Base-by-base conservation (phyloP, 768 basidiomycete species). In the Kwoniella europaea region DNA sequence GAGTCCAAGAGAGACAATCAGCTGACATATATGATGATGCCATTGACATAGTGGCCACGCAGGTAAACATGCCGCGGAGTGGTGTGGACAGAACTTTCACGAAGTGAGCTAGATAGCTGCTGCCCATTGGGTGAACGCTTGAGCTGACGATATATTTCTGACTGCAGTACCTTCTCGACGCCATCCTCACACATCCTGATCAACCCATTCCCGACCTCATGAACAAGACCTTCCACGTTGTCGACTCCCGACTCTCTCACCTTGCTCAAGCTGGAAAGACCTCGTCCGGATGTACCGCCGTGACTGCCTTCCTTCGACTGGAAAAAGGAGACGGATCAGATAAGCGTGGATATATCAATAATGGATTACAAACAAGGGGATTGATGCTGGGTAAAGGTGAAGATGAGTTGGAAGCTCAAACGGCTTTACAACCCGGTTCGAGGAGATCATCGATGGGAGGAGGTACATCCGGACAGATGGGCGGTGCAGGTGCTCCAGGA, bases 61-160 rank as follows among this genome's bases (percentile, higher is more conserved):
- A 0, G 97, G 97, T 18, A 98, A 96, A 83, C 93, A 98, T 78
- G 95, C 96, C 43, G 97, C 97, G 29, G 97, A 99, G 83, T 98
- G 96, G 95, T 98, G 97, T 84, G 97, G 97, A 54, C 87, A 88
- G 76, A 90, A 98, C 83, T 99, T 99, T 85, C 94, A 98, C 80
- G 90, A 94, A 86, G 94, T 85, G 52, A 67, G 83, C 66, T 13
- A 2, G 27, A 27, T 3, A 27, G 27, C 27, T 27, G 27, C 3
- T 3, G 3, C 2, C 27, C 27, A 27, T 27, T 27, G 27, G 3
- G 27, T 27, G 3, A 27, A 27, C 27, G 27, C 27, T 27, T 3
- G 27, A 29, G 46, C 66, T 74, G 27, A 67, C 66, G 53, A 43
- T 22, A 57, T 43, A 3, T 20, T 18, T 13, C 12, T 50, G 16